Conservation (phyloP, 2,329 filamentous ascomycete genomes). For the Clonostachys solani region DNA sequence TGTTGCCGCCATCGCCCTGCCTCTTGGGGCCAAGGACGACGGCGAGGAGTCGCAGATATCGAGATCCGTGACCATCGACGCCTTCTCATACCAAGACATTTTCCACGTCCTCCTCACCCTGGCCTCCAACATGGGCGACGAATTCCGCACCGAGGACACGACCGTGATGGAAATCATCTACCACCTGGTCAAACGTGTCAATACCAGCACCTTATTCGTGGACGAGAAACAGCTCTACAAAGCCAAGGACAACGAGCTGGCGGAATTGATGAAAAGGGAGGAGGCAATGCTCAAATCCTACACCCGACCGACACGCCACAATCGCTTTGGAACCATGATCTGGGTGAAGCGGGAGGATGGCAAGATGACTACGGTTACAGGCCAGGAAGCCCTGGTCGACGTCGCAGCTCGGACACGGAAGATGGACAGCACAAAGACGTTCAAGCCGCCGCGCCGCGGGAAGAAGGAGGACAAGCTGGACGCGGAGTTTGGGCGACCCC, state of each 20-base stretch:
- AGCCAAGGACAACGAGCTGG: constrained; percentile 69
- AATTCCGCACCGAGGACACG: constrained; percentile 86
- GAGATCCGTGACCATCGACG: constrained; percentile 80
- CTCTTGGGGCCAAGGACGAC: constrained; percentile 68
- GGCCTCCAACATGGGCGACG: constrained; percentile 88
- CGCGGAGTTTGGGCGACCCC: constrained; percentile 72
- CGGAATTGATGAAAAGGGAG: constrained; percentile 74
- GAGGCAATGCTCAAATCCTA: constrained; percentile 75
- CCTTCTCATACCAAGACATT: constrained; percentile 87
- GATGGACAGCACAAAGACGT: constrained; percentile 88
- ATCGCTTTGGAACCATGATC: constrained; percentile 93
- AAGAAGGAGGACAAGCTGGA: constrained; percentile 58
- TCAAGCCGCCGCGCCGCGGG: constrained; percentile 70
- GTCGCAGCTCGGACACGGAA: constrained; percentile 72
- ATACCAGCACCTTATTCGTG: constrained; percentile 82
- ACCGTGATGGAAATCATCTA: constrained; percentile 90
- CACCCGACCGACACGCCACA: constrained; percentile 80
- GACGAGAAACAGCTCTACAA: constrained; percentile 67
- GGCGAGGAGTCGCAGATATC: constrained; percentile 90
- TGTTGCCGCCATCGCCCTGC: constrained; percentile 76
- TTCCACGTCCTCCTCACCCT: constrained; percentile 81
- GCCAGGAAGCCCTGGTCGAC: constrained; percentile 78
- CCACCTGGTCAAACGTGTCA: constrained; percentile 85
- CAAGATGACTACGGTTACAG: constrained; percentile 81
- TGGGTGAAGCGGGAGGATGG: constrained; percentile 88